These are phyloP conservation scores for Pseudozyma tsukubaensis DNA, from an alignment of 1,284 basidiomycete genomes.

Conservation along the genomic window DNA sequence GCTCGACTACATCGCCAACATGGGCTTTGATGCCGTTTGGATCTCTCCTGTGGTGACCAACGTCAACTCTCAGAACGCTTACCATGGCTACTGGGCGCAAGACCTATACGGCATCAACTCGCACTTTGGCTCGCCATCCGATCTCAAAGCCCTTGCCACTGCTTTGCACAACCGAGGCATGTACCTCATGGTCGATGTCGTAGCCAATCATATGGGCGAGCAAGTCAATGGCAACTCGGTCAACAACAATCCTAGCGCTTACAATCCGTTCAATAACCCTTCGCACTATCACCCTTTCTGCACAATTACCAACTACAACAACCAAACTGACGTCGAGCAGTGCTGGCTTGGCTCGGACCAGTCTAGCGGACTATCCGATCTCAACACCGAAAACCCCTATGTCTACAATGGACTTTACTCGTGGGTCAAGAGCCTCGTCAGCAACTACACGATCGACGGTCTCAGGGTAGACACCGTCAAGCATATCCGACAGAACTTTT, in stretches of 20 bases:
- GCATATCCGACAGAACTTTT: conserved; percentile 77
- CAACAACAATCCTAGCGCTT: conserved; percentile 6
- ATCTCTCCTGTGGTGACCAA: conserved; percentile 76
- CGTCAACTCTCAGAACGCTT: conserved; percentile 77
- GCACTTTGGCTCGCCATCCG: conserved; percentile 77
- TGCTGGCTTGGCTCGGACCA: conserved; percentile 79
- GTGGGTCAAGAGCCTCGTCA: conserved; percentile 76
- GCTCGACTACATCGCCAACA: conserved; percentile 80
- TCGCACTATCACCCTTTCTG: conserved; percentile 75
- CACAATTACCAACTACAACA: conserved; percentile 76
- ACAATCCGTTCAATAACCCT: conserved; percentile 58
- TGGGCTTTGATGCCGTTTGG: conserved; percentile 80
- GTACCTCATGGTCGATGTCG: conserved; percentile 83
- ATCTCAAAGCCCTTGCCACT: conserved; percentile 76
- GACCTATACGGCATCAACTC: conserved; percentile 77
- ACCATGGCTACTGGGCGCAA: conserved; percentile 72
- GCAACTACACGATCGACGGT: conserved; percentile 77
- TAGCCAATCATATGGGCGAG: conserved; percentile 77
- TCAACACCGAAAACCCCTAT: conserved; percentile 77
- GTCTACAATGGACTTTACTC: conserved; percentile 74
- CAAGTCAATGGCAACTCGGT: conserved; percentile 15
- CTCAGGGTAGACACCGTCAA: conserved; percentile 80
- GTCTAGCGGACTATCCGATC: conserved; percentile 77
- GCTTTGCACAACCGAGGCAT: conserved; percentile 78
- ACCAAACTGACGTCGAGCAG: conserved; percentile 76